A percentile compares a stretch with the other conserved stretches of the same genome.
Conservation (phyloP, 2,329 filamentous ascomycete genomes). For the Metarhizium album region DNA sequence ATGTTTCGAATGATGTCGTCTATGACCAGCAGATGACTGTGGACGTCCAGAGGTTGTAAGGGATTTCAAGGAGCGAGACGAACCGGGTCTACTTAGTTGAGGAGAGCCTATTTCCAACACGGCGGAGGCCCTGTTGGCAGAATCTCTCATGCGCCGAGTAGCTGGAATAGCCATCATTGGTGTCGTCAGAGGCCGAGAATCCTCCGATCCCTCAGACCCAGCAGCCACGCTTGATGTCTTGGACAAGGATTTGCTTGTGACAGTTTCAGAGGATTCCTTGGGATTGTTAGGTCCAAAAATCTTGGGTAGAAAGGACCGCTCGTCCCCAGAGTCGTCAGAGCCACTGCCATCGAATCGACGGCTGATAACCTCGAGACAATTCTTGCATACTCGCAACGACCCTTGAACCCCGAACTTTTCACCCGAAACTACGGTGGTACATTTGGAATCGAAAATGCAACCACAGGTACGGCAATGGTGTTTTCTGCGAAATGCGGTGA, state of each 20-base stretch:
- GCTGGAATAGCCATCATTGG: conserved; percentile 63
- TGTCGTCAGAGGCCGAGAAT: conserved; percentile 46
- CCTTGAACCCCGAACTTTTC: conserved; percentile 78
- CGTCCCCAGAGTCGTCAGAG: conserved; percentile 80
- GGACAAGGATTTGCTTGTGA: conserved; percentile 5
- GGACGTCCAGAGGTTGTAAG: conserved; percentile 56
- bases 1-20: conserved; percentile 78
- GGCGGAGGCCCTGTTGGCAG: conserved; percentile 68
- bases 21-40: conserved; percentile 64
- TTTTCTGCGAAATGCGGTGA: conserved; percentile 89
- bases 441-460: conserved; percentile 97
- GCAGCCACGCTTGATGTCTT: conserved; percentile 22
- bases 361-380: conserved; percentile 83
- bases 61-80: conserved; percentile 79
- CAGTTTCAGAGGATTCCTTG: conserved; percentile 6
- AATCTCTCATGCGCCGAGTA: conserved; percentile 57
- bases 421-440: conserved; percentile 83
- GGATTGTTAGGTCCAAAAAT: conserved; percentile 43
- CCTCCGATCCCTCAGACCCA: conserved; percentile 31
- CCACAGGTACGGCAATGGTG: conserved; percentile 94
- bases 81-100: conserved; percentile 80
- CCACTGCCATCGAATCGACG: conserved; percentile 76
- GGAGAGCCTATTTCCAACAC: conserved; percentile 83
- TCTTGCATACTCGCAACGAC: conserved; percentile 81
- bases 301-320: conserved; percentile 55